Percentiles rank a stretch among this genome's conserved stretches.
Conservation (phyloP, 164 flowering plant genomes). For the Aristolochia contorta region DNA sequence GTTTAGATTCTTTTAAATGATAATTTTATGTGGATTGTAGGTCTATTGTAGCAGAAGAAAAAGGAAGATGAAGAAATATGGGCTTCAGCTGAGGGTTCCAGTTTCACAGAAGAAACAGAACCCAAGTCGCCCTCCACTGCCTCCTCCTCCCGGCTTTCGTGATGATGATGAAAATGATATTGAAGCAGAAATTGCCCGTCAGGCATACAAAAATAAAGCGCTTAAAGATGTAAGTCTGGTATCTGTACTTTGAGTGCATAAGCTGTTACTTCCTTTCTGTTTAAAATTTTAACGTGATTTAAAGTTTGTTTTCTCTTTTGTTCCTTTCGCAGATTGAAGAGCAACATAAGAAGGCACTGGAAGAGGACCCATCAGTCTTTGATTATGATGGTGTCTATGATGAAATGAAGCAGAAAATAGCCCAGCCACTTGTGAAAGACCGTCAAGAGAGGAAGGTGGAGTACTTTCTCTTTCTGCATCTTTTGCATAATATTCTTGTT, state of each 20-base stretch:
- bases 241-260: neutral
- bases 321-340: slow-evolving; percentile 53
- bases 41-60: too few relatives aligned
- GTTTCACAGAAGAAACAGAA: slow-evolving; percentile 41
- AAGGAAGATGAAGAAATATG: slow-evolving; percentile 52
- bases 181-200: slow-evolving; percentile 76
- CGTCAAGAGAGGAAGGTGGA: slow-evolving; percentile 64
- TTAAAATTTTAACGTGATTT: neutral
- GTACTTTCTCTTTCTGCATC: neutral
- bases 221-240: slow-evolving; percentile 48
- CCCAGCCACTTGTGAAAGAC: slow-evolving; percentile 42
- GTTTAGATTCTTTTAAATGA: too few relatives aligned
- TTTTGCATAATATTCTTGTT: neutral
- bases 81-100: slow-evolving; percentile 61
- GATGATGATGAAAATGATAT: slow-evolving; percentile 65
- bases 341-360: slow-evolving; percentile 85
- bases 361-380: slow-evolving; percentile 82
- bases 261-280: neutral
- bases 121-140: slow-evolving; percentile 28
- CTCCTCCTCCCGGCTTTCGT: slow-evolving; percentile 29
- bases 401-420: slow-evolving; percentile 59
- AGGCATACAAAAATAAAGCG: slow-evolving; percentile 61
- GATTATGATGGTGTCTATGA: slow-evolving; percentile 95
- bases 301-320: neutral
- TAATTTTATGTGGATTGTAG: too few relatives aligned